These are phyloP conservation scores for Lepidium aucheri DNA, from an alignment of 345 rosid species.

Conservation along the genomic window DNA sequence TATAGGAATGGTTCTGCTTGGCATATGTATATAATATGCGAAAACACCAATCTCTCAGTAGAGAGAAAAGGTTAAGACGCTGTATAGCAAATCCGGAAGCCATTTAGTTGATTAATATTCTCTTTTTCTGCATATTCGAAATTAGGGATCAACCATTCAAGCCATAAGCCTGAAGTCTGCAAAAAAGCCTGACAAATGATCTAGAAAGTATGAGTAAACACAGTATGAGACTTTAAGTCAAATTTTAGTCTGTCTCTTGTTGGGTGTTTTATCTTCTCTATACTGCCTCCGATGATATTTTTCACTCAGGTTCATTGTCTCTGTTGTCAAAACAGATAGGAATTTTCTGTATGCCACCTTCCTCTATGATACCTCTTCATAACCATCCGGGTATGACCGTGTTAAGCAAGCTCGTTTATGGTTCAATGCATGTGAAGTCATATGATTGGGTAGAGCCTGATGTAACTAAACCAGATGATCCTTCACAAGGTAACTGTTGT, in stretches of 20 bases:
- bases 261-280: not conserved
- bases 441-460: conserved; percentile 81
- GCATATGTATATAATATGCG: not conserved
- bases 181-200: conserved; percentile 24
- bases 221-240: conserved; percentile 20
- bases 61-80: not conserved
- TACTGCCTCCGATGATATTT: not conserved
- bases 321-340: conserved; percentile 60
- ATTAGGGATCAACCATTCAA: conserved; percentile 16
- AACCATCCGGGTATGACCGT: conserved; percentile 97
- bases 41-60: not conserved
- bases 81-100: not conserved
- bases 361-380: conserved; percentile 87
- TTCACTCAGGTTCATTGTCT: conserved; percentile 5
- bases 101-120: conserved; percentile 16
- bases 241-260: conserved; percentile 6
- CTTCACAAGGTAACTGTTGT: conserved; percentile 44
- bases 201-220: conserved; percentile 29
- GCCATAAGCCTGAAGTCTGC: conserved; percentile 24
- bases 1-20: conserved; percentile 2
- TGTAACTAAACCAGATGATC: conserved; percentile 35
- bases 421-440: conserved; percentile 73
- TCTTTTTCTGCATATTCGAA: conserved; percentile 12
- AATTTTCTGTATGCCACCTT: conserved; percentile 88
- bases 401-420: conserved; percentile 83